phyloP scores from a whole-genome alignment of 805 yeast genomes.

The Ogataea salicorniae region DNA sequence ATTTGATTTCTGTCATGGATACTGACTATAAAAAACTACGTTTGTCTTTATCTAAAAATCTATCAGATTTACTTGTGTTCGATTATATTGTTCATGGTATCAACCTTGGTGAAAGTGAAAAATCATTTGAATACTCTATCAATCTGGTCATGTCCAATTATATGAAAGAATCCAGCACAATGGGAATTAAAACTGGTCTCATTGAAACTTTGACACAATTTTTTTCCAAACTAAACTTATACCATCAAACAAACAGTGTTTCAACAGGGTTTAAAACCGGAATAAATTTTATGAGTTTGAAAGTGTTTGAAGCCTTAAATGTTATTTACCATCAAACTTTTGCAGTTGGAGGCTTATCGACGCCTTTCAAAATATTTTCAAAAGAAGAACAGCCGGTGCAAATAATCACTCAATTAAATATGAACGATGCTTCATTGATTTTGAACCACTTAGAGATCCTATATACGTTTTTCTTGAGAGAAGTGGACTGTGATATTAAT shows the following conservation, averaged over 20 bases:
- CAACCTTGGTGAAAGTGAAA: slow-evolving; percentile 20
- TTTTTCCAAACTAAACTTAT: slow-evolving; percentile 26
- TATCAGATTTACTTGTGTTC: slow-evolving; percentile 30
- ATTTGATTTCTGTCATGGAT: slow-evolving; percentile 21
- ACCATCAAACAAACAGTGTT: slow-evolving; percentile 26
- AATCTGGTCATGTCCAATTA: slow-evolving; percentile 19
- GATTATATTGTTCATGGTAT: slow-evolving; percentile 27
- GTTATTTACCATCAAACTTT: slow-evolving; percentile 21
- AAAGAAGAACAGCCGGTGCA: slow-evolving; percentile 14
- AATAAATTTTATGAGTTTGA: slow-evolving; percentile 27
- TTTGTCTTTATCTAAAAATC: slow-evolving; percentile 25
- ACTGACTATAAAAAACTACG: slow-evolving; percentile 27
- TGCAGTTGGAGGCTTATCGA: slow-evolving; percentile 11
- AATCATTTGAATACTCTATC: slow-evolving; percentile 22
- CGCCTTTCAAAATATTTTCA: slow-evolving; percentile 8
- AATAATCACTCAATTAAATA: slow-evolving; percentile 6
- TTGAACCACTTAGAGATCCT: slow-evolving; percentile 26
- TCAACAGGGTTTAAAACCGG: slow-evolving; percentile 19
- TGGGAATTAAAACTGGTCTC: slow-evolving; percentile 21
- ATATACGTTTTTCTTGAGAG: slow-evolving; percentile 25
- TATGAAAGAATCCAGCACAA: slow-evolving; percentile 10
- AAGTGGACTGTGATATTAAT: slow-evolving; percentile 31
- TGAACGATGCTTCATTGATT: slow-evolving; percentile 18
- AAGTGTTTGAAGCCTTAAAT: slow-evolving; percentile 25
- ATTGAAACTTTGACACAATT: slow-evolving; percentile 29